Conservation (phyloP, 768 basidiomycete species). For the Tylopilus vinaceipallidus region DNA sequence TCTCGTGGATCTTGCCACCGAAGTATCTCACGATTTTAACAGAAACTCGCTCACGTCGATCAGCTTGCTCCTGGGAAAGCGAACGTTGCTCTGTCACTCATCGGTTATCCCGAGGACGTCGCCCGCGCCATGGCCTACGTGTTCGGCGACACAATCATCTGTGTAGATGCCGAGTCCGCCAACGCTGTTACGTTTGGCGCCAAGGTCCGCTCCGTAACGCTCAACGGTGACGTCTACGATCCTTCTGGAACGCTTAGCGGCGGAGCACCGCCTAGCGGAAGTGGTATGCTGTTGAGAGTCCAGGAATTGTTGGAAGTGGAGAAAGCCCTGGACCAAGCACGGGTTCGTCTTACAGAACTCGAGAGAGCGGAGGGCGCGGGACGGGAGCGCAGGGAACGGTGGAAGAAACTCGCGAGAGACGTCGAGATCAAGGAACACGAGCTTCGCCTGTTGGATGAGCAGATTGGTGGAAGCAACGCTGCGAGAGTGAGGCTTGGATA, state of each 20-base stretch:
- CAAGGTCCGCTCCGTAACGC: conserved; percentile 79
- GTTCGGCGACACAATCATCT: conserved; percentile 91
- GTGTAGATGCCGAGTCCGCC: conserved; percentile 83
- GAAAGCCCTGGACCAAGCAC: conserved; percentile 50
- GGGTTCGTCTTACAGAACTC: conserved; percentile 44
- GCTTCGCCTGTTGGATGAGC: conserved; percentile 75
- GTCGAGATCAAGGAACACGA: conserved; percentile 91
- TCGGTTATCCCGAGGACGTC: conserved; percentile 80
- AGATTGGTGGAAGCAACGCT: conserved; percentile 87
- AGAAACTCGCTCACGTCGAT: conserved; percentile 79
- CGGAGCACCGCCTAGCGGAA: conserved; percentile 77
- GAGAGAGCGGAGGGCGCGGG: conserved; percentile 54
- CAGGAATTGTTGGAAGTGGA: conserved; percentile 79
- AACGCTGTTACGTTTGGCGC: conserved; percentile 81
- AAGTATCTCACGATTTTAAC: neutral
- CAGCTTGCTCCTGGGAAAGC: conserved; percentile 78
- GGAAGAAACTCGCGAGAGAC: conserved; percentile 60
- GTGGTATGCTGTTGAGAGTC: conserved; percentile 74
- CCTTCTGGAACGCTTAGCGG: conserved; percentile 93
- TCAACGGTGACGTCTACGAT: conserved; percentile 95
- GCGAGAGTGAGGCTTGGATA: conserved; percentile 57
- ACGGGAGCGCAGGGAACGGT: conserved; percentile 55
- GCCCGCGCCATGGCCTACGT: conserved; percentile 89
- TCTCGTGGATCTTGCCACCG: neutral
- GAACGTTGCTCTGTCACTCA: conserved; percentile 82